Base-by-base conservation (phyloP, 2,329 filamentous ascomycete genomes). In the Purpureocillium lavendulum region DNA sequence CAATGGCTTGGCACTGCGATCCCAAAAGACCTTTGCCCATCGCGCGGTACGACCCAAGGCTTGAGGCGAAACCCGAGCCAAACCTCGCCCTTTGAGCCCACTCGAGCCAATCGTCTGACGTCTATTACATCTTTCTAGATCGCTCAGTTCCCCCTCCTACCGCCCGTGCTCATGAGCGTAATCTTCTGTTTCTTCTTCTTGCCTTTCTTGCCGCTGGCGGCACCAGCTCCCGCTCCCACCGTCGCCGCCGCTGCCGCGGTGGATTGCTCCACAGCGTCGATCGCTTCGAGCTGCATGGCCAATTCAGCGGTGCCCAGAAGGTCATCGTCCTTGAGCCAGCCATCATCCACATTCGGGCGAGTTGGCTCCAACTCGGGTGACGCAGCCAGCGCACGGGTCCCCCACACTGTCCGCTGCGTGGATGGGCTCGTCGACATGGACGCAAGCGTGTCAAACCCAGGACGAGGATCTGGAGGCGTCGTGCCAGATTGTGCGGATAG, bases 331-430 rank as follows among this genome's bases (percentile, higher is more conserved):
- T 85, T 81, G 13, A 90, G 66, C 89, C 89, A 96, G 1, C 89
- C 90, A 56, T 96, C 89, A 45, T 88, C 78, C 9, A 39, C 41
- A 4, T 44, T 43, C 58, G 51, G 10, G n/a, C 38, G 42, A 1
- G 61, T 45, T 3, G 70, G 57, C 21, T 61, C 61, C 21, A 78
- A 52, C 10, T 75, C 71, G 2, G 80, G 77, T 4, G 77, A 80
- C 1, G 64, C 65, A 0, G 78, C 66, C 3, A 94, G 65, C 0
- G 75, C 78, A 4, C 76, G 71, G 1, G 90, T 97, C n/a, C 90
- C 90, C 90, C 90, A 97, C 1, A 97, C 87, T 0, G 90, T 97
- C 45, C 80, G 80, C 31, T 76, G 69, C 1, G 79, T 77, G 7
- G 78, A 81, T 0, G 89, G 88, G 45, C 85, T 94, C 1, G 85